Evolutionary conservation across 331 rosid genomes (phyloP), one percentile per base, ranked within the genome.

Genomic region (Acacia concinna): DNA sequence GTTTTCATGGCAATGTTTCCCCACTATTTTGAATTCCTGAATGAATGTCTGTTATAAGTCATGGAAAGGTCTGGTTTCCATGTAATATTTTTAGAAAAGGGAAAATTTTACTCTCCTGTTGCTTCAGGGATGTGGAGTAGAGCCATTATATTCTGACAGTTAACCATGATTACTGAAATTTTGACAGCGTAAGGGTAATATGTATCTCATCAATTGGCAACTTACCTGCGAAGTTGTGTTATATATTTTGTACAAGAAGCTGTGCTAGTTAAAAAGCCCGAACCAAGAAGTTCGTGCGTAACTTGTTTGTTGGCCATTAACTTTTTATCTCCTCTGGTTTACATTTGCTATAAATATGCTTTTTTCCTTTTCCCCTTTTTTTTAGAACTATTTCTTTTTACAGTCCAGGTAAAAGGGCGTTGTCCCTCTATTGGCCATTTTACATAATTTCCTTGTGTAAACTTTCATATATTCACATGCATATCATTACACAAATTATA

Each of bases 1-100:
- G 17, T 69, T 47, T 72, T 25, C 8, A 34, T 41, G 40, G 17
- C 44, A 76, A 72, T 15, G 17, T 27, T 17, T 17, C 18, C 32
- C 6, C 4, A 10, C 17, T 25, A 34, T 44, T 69, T 82, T 60
- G 64, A 62, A 43, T 79, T 76, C 44, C 40, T 65, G 57, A 63
- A 43, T 46, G 44, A 66, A 69, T 81, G 52, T 74, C 52, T 37
- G 17, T 43, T 64, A 12, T 25, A 23, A 49, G 56, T 57, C 8
- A 4, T 30, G 67, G 17, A 56, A 82, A 78, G 64, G 47, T 27
- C 57, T 35, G 54, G 43, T 54, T 56, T 6, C 40, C 40, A 56
- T 44, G 44, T 68, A 75, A 65, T 38, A 43, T 54, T 49, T 52
- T 31, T 6, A 30, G 20, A 3, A 21, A 18, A 73, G 40, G 18